Evolutionary conservation across 2,329 filamentous ascomycete genomes (phyloP), one percentile per base, ranked within the genome.

Genomic region (Lecanicillium sp.): DNA sequence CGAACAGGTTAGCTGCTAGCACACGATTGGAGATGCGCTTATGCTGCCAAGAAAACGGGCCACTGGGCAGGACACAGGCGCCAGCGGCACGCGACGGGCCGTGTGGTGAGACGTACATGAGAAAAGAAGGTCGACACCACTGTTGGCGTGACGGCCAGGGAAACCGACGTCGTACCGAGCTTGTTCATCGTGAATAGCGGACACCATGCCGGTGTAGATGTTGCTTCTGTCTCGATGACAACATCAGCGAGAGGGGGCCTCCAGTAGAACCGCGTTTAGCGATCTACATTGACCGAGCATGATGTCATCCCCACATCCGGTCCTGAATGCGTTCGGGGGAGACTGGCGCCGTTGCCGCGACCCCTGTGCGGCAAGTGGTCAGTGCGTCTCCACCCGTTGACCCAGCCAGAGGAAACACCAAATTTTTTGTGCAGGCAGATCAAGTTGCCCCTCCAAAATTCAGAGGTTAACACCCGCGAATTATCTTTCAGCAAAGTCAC

Each of bases 41-140:
- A 36, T 18, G 22, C 17, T 18, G 20, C 20, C 10, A 29, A 14
- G 29, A 13, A 13, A 13, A 8, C n/a, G 29, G n/a, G 29, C 12
- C 29, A 15, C 29, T 6, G 6, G 29, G 29, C 29, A 13, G n/a
- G 5, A 13, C 33, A 28, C 14, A 17, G 14, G 8, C 17, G 12
- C n/a, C 30, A n/a, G 10, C 10, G 12, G 30, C 30, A 33, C 14
- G 14, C 17, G 15, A 33, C 12, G 13, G 5, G 30, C 17, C 17
- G 5, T 10, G 30, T n/a, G 22, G 11, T 14, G 34, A 22, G 6
- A 59, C 80, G 51, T 72, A 89, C 86, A 71, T 97, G 92, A 42
- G 81, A 82, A 51, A 97, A 70, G 46, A 90, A 81, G 12, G 90
- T 96, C 48, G 85, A 81, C 40, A 97, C 73, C 33, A 94, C 84